Evolutionary conservation across 2,329 filamentous ascomycete species (phyloP), one percentile per base, ranked within the genome.

Genomic region (Orbilia quercus): DNA sequence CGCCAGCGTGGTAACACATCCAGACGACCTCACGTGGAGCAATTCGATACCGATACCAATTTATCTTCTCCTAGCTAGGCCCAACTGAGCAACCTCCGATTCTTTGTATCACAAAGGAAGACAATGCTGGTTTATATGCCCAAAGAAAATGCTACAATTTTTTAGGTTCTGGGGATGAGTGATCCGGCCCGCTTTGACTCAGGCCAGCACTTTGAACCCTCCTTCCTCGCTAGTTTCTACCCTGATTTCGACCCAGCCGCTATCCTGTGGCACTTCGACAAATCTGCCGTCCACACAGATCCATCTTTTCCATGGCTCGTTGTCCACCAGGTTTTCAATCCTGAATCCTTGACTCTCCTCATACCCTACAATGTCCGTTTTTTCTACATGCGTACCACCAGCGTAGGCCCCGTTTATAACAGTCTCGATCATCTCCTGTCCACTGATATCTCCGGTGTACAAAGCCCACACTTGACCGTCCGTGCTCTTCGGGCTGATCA

Each of bases 211-310:
- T 2, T 50, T 28, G 38, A 73, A 73, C 7, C 60, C 54, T 11
- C 48, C 50, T 5, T 44, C 38, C 25, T 50, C 62, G n/a, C 38
- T 28, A 36, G 9, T 20, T n/a, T 60, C 54, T 3, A 73, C 69
- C 20, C 62, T 66, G 7, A 96, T 85, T 67, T 87, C 85, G 80
- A 96, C 86, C 84, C 87, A 89, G 0, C 92, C 92, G 1, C 85
- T 88, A 6, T 22, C 44, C 59, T 83, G 80, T 16, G 90, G 89
- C 0, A 96, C 82, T 69, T 87, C 85, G 1, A 97, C 86, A 78
- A 96, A 96, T 64, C 89, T 92, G 4, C 94, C 94, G 80, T 98
- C 94, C 20, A 97, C 84, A 79, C 94, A 98, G 14, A 96, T 86
- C 78, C 92, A 87, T 70, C 93, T 84, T 92, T 92, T 97, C 64